Conservation (phyloP, 208 protist species). For the Leishmania turanica region DNA sequence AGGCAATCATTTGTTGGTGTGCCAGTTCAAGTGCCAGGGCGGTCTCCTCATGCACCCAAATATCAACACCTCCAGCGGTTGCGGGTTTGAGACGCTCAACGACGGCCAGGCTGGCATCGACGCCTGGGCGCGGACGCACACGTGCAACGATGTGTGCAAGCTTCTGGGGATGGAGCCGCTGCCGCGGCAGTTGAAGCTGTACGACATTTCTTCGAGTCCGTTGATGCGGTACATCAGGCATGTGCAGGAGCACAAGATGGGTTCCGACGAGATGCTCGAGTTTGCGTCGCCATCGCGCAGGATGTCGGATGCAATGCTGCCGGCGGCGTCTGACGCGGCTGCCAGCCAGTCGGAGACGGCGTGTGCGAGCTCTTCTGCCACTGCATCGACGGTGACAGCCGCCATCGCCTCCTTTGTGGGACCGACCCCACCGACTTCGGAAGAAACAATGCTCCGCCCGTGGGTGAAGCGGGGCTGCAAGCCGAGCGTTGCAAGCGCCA, state of each 20-base stretch:
- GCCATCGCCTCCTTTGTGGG: neutral
- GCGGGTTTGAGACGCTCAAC: conserved; percentile 45
- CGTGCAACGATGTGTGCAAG: conserved; percentile 33
- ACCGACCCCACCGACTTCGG: neutral
- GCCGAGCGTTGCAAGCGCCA: neutral
- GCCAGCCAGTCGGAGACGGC: neutral
- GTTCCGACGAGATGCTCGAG: conserved; percentile 8
- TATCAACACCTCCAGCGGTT: conserved; percentile 34
- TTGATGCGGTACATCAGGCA: conserved; percentile 28
- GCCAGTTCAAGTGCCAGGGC: conserved; percentile 38
- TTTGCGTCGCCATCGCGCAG: neutral
- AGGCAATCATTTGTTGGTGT: conserved; percentile 31
- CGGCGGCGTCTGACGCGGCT: neutral
- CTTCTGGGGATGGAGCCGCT: conserved; percentile 24
- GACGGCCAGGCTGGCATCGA: conserved; percentile 35
- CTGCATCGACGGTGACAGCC: neutral
- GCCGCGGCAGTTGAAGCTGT: conserved; percentile 22
- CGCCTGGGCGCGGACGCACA: conserved; percentile 33
- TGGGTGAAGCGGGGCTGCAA: neutral
- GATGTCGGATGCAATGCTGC: neutral
- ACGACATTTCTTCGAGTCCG: conserved; percentile 24
- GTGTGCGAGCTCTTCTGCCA: neutral
- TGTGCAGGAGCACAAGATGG: conserved; percentile 25
- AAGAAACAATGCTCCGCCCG: conserved; percentile 10
- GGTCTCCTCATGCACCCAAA: conserved; percentile 46